Base-by-base conservation (phyloP, 768 basidiomycete genomes). In the Tylopilus intermedius region DNA sequence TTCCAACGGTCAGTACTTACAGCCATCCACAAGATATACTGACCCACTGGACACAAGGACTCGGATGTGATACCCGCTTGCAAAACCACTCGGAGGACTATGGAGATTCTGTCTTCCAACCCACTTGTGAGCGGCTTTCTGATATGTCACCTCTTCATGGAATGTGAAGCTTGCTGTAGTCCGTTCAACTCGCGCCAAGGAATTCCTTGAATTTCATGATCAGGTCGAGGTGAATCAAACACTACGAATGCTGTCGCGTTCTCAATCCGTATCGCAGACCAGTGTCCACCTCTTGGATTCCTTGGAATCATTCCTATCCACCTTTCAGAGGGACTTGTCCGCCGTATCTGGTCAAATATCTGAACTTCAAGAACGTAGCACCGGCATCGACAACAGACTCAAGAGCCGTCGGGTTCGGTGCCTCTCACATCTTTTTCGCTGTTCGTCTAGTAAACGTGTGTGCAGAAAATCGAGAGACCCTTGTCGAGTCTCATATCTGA, bases 301-400 rank as follows among this genome's bases (percentile, higher is more conserved):
- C 1, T 78, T 99, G 3, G 87, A 96, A 59, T 78, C 83, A 1
- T 98, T 98, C 69, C 78, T 99, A 10, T 93, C 92, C 2, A 96
- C 90, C 0, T 99, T 99, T 64, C 95, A 97, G 70, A 87, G 79
- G 60, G 95, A 99, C 68, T 77, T 99, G 21, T 89, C 92, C 5
- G 86, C 87, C 2, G 96, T 98, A 9, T 97, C 96, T 2, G 90
- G 93, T 3, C 94, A 99, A 67, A 95, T 99, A 67, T 88, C 91
- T 1, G 92, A 97, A 57, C 76, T 99, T 22, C 96, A 98, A 64
- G 81, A 83, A 58, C 79, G 91, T 32, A 94, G 92, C 66, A 88
- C 89, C 58, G 88, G 88, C 39, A 96, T 98, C 15, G 96, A 98
- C 58, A 81, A 80, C 54, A 81, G 86, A 53, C 77, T 98, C 52